Evolutionary conservation across 352 stramenopile genomes (phyloP), one percentile per base, ranked within the genome.

Genomic region (Pythium oligandrum): DNA sequence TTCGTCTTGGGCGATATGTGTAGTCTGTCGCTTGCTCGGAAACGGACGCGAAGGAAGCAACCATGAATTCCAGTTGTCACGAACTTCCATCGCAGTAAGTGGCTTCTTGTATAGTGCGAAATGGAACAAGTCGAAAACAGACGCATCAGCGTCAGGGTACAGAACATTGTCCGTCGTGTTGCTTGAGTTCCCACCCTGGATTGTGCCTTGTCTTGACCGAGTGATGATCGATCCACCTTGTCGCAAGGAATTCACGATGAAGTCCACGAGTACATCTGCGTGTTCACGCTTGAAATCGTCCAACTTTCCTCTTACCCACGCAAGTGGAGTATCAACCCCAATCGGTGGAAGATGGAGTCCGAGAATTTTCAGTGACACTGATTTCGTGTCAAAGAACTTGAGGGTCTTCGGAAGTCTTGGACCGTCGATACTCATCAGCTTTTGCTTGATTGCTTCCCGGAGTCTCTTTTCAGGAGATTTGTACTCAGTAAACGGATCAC

Each of bases 101-200:
- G 59, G 47, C 26, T 53, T 63, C 26, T 69, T 66, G 47, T 88
- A 88, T 1, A 90, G 75, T 6, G 70, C 75, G 40, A 90, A 86
- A 36, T 90, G 78, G 44, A 89, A 90, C 11, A 90, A 34, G 40
- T 90, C 80, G 44, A 88, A 89, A 4, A 44, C 70, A 6, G 78
- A 83, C 3, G 55, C 51, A n/a, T 65, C 54, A 9, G 65, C 75
- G 48, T 79, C 58, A 36, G 75, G 69, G 43, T 80, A 86, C 39
- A 73, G 38, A 26, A 36, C 38, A 48, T 30, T 30, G 17, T 39
- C 4, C 43, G 35, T 38, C 32, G n/a, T n/a, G 36, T 12, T 37
- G 17, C 17, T 26, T 26, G 17, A 26, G 8, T 63, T 57, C 33
- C 50, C n/a, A 11, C 33, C 42, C 3, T 44, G 32, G 50, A 30